Evolutionary conservation across 441 rosid genomes (phyloP).

Genomic region (Euphorbia celastroides): DNA sequence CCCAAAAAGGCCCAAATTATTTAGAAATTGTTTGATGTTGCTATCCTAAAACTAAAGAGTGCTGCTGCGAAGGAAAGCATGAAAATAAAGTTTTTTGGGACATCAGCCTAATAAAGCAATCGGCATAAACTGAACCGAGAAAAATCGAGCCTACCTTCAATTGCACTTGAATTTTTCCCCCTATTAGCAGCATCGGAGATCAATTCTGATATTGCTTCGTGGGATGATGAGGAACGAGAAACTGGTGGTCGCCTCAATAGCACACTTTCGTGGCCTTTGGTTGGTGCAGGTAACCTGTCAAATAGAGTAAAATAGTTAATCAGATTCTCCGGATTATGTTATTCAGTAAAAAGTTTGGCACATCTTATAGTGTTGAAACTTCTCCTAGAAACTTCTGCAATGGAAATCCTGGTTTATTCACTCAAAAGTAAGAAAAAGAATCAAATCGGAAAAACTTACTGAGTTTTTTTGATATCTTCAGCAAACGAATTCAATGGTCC

Average conservation of each 20-base stretch:
- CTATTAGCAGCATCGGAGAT: constrained; percentile 11
- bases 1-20: no score
- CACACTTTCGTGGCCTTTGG: constrained; percentile 28
- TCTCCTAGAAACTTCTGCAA: constrained; percentile 20
- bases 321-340: no score
- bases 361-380: neutral
- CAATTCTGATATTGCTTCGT: constrained; percentile 24
- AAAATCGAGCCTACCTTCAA: constrained; percentile 9
- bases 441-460: constrained; percentile 30
- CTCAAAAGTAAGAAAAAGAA: neutral
- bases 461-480: constrained; percentile 32
- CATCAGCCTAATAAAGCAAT: no score
- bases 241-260: constrained; percentile 31
- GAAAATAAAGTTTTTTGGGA: no score
- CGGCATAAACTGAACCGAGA: neutral
- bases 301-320: no score
- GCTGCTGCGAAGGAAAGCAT: no score
- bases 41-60: no score
- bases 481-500: constrained; percentile 28
- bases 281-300: constrained; percentile 23
- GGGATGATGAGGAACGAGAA: constrained; percentile 28
- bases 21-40: no score
- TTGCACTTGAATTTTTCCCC: constrained; percentile 6
- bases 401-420: constrained; percentile 3
- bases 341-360: neutral